phyloP scores from a whole-genome alignment of 148 eudicot genomes.

The Polygonum maritimum region DNA sequence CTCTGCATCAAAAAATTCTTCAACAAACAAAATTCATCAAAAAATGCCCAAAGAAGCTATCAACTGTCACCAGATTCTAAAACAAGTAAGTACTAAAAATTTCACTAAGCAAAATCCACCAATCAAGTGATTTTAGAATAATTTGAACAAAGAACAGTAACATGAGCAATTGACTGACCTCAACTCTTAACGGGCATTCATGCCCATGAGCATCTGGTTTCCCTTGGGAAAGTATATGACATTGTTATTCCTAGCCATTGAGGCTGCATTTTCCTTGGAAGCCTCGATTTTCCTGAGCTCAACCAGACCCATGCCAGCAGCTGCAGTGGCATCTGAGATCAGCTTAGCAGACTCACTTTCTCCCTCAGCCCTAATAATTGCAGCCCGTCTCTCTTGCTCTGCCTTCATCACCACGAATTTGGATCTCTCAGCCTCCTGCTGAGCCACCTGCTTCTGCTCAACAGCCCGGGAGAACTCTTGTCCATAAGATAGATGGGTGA shows the following conservation, averaged over 20 bases:
- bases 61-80: no score
- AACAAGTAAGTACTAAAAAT: neutral
- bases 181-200: conserved; percentile 32
- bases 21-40: neutral
- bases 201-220: conserved; percentile 55
- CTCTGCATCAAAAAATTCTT: neutral
- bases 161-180: conserved; percentile 15
- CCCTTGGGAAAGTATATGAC: conserved; percentile 55
- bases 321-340: conserved; percentile 84
- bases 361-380: conserved; percentile 80
- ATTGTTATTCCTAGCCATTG: conserved; percentile 56
- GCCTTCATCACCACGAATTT: conserved; percentile 80
- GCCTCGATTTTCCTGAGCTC: conserved; percentile 98
- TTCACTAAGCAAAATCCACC: neutral
- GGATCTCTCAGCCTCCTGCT: conserved; percentile 83
- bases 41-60: neutral
- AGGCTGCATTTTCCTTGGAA: conserved; percentile 63
- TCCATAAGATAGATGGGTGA: conserved; percentile 60
- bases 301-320: conserved; percentile 84
- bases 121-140: neutral
- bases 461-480: conserved; percentile 69
- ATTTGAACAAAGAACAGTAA: neutral
- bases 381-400: conserved; percentile 77
- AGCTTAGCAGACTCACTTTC: conserved; percentile 94
- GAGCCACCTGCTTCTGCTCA: conserved; percentile 85